A percentile compares a stretch with the other conserved stretches of the same genome.
Conservation (phyloP, 2,329 filamentous ascomycete genomes). For the Coniochaeta pulveracea region DNA sequence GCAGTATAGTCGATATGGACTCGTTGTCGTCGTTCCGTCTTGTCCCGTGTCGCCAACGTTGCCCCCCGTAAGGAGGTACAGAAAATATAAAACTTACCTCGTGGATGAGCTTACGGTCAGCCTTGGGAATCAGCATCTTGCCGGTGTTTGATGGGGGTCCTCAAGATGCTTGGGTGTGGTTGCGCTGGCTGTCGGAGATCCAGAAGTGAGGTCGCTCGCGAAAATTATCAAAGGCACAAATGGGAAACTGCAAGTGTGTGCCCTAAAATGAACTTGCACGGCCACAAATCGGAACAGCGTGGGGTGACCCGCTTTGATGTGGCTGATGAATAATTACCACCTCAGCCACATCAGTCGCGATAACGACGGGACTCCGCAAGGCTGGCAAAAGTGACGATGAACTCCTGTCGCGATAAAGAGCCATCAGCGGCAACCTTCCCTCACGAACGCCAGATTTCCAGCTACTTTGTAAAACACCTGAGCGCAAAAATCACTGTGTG, state of each 20-base stretch:
- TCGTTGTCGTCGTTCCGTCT: neutral
- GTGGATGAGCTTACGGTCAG: slow-evolving; percentile 99
- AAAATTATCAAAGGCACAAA: slow-evolving; percentile 12
- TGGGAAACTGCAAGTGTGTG: neutral
- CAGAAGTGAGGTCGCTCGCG: slow-evolving; percentile 26
- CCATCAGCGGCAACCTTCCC: neutral
- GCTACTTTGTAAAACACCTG: neutral
- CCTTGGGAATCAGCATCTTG: slow-evolving; percentile 98
- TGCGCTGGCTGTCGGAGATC: neutral
- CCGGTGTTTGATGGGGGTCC: slow-evolving; percentile 26
- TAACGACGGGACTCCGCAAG: neutral
- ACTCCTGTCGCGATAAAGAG: neutral
- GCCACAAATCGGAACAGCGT: too few relatives aligned
- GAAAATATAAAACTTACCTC: slow-evolving; percentile 31
- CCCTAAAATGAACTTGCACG: neutral
- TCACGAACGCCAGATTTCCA: neutral
- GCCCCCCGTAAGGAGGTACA: slow-evolving; percentile 3
- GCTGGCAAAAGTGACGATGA: neutral
- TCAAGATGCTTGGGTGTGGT: slow-evolving; percentile 38
- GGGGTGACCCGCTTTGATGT: too few relatives aligned
- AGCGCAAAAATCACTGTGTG: neutral
- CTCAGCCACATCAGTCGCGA: neutral
- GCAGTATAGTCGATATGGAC: neutral
- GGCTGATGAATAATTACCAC: too few relatives aligned
- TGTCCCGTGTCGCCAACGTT: too few relatives aligned